A percentile compares a stretch with the other conserved stretches of the same genome.
Conservation (phyloP, 23 red algal genomes). For the Chondrus crispus region DNA sequence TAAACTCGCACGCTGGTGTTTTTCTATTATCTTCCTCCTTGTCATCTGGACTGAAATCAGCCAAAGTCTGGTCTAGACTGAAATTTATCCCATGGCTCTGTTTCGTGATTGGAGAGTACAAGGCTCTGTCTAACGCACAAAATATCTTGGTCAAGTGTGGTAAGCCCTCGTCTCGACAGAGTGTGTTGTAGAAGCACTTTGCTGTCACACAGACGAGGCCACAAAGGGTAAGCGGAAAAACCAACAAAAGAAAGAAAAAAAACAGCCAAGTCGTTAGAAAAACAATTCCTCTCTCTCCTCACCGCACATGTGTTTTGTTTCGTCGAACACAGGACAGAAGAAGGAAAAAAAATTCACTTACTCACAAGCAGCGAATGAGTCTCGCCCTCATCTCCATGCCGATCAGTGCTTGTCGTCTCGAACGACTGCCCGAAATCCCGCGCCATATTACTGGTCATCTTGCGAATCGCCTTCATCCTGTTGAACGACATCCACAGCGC, state of each 20-base stretch:
- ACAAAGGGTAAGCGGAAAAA: no score
- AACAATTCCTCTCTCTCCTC: no score
- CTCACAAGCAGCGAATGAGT: constrained; percentile 31
- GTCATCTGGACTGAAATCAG: no score
- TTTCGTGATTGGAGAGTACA: constrained; percentile 53
- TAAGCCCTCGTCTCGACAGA: constrained; percentile 63
- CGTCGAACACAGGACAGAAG: no score
- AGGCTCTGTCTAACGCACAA: constrained; percentile 72
- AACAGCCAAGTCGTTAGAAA: no score
- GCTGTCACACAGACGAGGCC: constrained; percentile 5
- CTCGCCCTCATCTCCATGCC: not conserved
- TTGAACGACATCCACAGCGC: constrained; percentile 59
- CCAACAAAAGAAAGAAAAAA: no score
- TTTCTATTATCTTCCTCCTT: not conserved
- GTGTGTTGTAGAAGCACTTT: constrained; percentile 66
- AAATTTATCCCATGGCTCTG: constrained; percentile 42
- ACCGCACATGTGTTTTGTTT: no score
- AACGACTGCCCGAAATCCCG: constrained; percentile 66
- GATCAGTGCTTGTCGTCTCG: constrained; percentile 18
- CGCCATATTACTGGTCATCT: constrained; percentile 56
- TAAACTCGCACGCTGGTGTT: constrained; percentile 46
- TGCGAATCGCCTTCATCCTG: constrained; percentile 26
- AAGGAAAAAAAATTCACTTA: no score
- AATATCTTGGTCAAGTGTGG: constrained; percentile 72
- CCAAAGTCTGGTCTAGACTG: constrained; percentile 56